Percentiles rank a stretch among this genome's conserved stretches.
Evolutionary conservation across 176 grass and related monocot genomes (phyloP).

Genomic region (Aegilops umbellulata): DNA sequence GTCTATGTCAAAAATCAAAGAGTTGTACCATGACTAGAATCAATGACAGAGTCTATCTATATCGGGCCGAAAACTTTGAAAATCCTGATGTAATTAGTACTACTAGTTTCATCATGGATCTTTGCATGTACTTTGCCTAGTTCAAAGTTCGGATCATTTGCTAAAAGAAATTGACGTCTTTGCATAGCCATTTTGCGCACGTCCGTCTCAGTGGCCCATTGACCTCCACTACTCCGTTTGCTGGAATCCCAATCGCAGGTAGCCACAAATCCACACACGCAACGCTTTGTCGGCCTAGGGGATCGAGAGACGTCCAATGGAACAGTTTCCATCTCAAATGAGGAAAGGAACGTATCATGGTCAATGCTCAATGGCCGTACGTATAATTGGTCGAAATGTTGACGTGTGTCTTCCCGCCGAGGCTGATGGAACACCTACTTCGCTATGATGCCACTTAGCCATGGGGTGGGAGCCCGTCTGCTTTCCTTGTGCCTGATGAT

Average conservation of each 20-base stretch:
- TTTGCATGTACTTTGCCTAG: too few relatives aligned
- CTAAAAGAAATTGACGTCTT: too few relatives aligned
- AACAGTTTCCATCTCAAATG: too few relatives aligned
- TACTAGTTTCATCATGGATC: too few relatives aligned
- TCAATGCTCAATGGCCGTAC: background rate
- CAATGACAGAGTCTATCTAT: too few relatives aligned
- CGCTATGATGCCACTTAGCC: background rate
- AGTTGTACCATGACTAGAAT: too few relatives aligned
- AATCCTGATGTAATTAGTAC: too few relatives aligned
- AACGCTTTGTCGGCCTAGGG: background rate
- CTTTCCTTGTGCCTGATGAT: conserved; percentile 40
- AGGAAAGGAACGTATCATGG: background rate
- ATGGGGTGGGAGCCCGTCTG: background rate
- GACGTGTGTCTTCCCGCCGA: background rate
- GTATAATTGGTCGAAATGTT: background rate
- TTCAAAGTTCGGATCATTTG: too few relatives aligned
- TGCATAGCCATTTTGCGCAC: background rate
- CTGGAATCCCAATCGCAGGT: background rate
- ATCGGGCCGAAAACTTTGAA: too few relatives aligned
- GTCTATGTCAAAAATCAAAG: too few relatives aligned
- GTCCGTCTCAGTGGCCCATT: background rate
- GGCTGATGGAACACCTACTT: conserved; percentile 8
- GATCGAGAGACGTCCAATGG: background rate
- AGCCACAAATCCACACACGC: background rate
- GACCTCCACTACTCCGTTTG: background rate